Conservation (phyloP, 2,329 filamentous ascomycete genomes). For the Diaporthe eres region DNA sequence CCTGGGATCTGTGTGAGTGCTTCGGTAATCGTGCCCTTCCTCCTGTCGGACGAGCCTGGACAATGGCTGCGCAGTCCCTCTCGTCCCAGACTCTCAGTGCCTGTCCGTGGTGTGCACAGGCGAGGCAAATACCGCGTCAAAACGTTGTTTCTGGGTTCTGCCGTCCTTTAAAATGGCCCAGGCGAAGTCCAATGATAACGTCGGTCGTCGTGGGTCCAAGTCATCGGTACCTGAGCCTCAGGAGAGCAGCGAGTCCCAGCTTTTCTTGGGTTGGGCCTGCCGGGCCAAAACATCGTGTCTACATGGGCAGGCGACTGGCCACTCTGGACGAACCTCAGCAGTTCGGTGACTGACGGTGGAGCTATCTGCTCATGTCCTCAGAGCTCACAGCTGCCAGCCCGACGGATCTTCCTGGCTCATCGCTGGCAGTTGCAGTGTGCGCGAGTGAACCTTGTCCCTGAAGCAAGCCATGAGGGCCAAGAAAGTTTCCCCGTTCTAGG, state of each 20-base stretch:
- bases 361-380: neutral
- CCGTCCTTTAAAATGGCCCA: neutral
- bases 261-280: neutral
- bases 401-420: neutral
- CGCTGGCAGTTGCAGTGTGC: neutral
- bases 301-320: neutral
- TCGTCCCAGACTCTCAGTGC: constrained; percentile 6
- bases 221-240: neutral
- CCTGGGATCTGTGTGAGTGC: constrained; percentile 15
- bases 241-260: neutral
- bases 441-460: constrained; percentile 27
- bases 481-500: constrained; percentile 29
- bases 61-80: constrained; percentile 4
- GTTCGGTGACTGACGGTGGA: neutral
- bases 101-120: constrained; percentile 9
- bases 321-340: constrained; percentile 10
- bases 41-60: neutral
- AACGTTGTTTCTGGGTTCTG: neutral
- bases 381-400: neutral
- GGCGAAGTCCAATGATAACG: neutral
- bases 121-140: constrained; percentile 8
- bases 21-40: constrained; percentile 20
- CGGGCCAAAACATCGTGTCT: neutral
- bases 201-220: constrained; percentile 13
- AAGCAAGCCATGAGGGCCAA: constrained; percentile 20